Base-by-base conservation (phyloP, 257 asterid genomes). In the Schizonepeta tenuifolia region DNA sequence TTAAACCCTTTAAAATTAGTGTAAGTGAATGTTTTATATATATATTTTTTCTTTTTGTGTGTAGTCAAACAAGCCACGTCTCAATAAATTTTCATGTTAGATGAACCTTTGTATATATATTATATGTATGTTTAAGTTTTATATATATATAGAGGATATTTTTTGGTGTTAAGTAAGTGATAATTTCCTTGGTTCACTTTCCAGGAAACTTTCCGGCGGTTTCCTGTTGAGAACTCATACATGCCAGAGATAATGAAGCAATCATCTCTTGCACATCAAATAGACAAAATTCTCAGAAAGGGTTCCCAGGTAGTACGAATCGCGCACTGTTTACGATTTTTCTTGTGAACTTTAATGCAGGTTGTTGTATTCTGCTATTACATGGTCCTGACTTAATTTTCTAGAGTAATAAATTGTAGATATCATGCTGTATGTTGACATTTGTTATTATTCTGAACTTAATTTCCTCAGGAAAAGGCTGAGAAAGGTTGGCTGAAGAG, bases 201-300 rank as follows among this genome's bases (percentile, higher is more conserved):
- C 47, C 96, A 94, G 97, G 96, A 92, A 73, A 89, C 81, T 77
- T 92, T 94, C 78, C 96, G 80, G 81, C 89, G 93, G 46, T 94
- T 94, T 86, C 99, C 99, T 57, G 80, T 87, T 64, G 88, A 88
- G 71, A 58, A 74, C 38, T 90, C 99, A 22, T 90, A 83, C 82
- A 84, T 94, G 90, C 89, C 89, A 12, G 99, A 87, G 81, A 87
- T 94, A 65, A 84, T 79, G 89, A 92, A 86, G 79, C 85, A 97
- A 74, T 79, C 89, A 76, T 90, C 98, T 65, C 96, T 94, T 83
- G 99, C 99, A 51, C 90, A 82, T 64, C 97, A 90, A 84, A 87
- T 94, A 75, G 99, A 94, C 85, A 92, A 90, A 83, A 85, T 92
- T 69, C 43, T 60, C 20, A 84, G 90, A 53, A 94, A 88, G 84